These are phyloP conservation scores for Hippophae rhamnoides DNA, from an alignment of 306 rosid genomes.

Conservation along the genomic window DNA sequence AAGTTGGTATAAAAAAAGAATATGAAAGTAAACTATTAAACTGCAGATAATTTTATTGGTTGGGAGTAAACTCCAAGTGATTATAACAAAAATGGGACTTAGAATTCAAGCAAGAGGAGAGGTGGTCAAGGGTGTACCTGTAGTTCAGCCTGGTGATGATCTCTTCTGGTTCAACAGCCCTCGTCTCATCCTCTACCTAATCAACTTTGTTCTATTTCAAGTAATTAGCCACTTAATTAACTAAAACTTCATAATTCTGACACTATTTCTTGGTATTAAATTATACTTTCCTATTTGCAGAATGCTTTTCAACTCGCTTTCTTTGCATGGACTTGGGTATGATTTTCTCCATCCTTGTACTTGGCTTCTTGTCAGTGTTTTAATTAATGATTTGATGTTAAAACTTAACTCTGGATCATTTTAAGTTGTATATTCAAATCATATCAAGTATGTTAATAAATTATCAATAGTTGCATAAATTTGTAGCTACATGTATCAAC, in stretches of 20 bases:
- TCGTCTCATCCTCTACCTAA: constrained; percentile 56
- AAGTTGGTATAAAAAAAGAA: background rate
- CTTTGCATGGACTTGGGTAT: constrained; percentile 72
- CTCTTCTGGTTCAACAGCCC: constrained; percentile 85
- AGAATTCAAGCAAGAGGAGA: constrained; percentile 65
- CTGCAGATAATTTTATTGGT: constrained; percentile 56
- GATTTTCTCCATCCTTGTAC: background rate
- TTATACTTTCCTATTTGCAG: constrained; percentile 22
- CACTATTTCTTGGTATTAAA: background rate
- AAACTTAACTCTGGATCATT: too few species aligned
- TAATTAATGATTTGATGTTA: background rate
- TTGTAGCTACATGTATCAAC: too few species aligned
- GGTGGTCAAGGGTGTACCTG: constrained; percentile 66
- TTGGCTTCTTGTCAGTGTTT: background rate
- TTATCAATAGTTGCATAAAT: too few species aligned
- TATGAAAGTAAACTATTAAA: background rate
- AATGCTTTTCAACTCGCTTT: constrained; percentile 89
- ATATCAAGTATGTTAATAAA: too few species aligned
- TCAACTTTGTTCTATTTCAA: constrained; percentile 85
- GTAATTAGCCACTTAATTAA: constrained; percentile 11
- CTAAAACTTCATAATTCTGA: background rate
- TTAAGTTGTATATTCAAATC: too few species aligned
- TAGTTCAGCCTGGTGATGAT: constrained; percentile 72
- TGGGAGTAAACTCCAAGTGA: constrained; percentile 79
- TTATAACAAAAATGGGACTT: constrained; percentile 81